Conservation (phyloP, 2,329 filamentous ascomycete genomes). For the Exophiala spinifera region DNA sequence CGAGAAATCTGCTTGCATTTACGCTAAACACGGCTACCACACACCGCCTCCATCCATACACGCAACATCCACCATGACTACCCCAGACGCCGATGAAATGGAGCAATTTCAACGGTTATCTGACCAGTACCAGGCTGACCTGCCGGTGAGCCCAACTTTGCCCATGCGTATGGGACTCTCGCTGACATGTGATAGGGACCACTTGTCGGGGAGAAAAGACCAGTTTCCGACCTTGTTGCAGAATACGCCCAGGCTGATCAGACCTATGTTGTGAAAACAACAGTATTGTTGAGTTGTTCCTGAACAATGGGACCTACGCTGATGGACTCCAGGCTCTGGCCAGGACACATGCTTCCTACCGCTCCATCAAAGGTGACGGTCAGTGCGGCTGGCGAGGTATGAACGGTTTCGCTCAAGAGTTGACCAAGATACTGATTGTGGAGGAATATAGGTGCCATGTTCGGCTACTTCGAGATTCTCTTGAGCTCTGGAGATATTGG, state of each 20-base stretch:
- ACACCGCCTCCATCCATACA: constrained; percentile 25
- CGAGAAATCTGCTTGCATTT: constrained; percentile 27
- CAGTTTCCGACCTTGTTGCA: constrained; percentile 69
- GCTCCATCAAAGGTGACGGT: constrained; percentile 84
- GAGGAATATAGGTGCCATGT: constrained; percentile 69
- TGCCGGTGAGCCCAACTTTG: constrained; percentile 45
- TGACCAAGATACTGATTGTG: constrained; percentile 12
- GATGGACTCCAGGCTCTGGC: constrained; percentile 63
- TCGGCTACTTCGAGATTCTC: constrained; percentile 87
- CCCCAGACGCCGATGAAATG: constrained; percentile 51
- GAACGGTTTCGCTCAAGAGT: constrained; percentile 34
- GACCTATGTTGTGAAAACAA: constrained; percentile 80
- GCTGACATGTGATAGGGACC: constrained; percentile 61
- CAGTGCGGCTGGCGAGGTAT: constrained; percentile 98
- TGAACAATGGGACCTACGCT: constrained; percentile 14
- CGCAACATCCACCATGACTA: constrained; percentile 36
- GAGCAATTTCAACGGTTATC: constrained; percentile 62
- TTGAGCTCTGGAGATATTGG: constrained; percentile 63
- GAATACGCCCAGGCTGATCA: constrained; percentile 89
- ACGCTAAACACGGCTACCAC: constrained; percentile 26
- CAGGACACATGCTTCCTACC: constrained; percentile 80
- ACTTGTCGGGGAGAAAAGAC: constrained; percentile 71
- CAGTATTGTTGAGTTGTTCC: constrained; percentile 50
- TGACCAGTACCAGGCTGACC: constrained; percentile 58
- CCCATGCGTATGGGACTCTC: background rate